These are phyloP conservation scores for Mortierella sp. DNA, from an alignment of 371 early-diverging fungal species.

Conservation along the genomic window DNA sequence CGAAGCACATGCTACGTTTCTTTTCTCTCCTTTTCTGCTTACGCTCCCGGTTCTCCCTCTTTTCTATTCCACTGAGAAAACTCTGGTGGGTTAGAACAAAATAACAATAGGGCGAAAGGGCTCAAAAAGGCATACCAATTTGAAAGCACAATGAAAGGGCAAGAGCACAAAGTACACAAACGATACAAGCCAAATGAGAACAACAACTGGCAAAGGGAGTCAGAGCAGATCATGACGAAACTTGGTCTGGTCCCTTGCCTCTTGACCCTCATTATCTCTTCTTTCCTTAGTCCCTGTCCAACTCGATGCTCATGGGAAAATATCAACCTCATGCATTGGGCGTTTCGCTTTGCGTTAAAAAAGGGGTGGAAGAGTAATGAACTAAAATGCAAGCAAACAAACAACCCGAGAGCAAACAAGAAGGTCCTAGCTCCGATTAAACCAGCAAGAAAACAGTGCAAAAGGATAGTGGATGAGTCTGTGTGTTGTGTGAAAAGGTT, in stretches of 20 bases:
- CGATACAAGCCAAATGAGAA: too few relatives aligned
- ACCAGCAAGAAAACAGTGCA: background rate
- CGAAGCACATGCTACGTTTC: background rate
- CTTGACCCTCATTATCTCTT: background rate
- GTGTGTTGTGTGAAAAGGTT: background rate
- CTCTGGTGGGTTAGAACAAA: background rate
- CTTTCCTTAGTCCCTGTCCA: background rate
- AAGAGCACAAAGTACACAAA: too few relatives aligned
- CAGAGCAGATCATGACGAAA: too few relatives aligned
- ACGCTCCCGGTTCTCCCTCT: too few relatives aligned
- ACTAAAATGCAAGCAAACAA: too few relatives aligned
- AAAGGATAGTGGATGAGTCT: too few relatives aligned
- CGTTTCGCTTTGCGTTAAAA: background rate
- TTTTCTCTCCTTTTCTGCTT: background rate
- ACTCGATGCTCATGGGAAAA: background rate
- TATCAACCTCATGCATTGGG: background rate
- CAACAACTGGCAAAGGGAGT: too few relatives aligned
- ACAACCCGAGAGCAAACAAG: background rate
- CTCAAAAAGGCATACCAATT: background rate
- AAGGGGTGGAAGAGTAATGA: background rate
- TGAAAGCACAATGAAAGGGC: too few relatives aligned
- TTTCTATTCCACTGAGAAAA: background rate
- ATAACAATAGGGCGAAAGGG: background rate
- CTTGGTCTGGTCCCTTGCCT: background rate
- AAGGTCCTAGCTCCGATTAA: background rate